phyloP scores from a whole-genome alignment of 495 filamentous ascomycete genomes.

The Tuber melanosporum region DNA sequence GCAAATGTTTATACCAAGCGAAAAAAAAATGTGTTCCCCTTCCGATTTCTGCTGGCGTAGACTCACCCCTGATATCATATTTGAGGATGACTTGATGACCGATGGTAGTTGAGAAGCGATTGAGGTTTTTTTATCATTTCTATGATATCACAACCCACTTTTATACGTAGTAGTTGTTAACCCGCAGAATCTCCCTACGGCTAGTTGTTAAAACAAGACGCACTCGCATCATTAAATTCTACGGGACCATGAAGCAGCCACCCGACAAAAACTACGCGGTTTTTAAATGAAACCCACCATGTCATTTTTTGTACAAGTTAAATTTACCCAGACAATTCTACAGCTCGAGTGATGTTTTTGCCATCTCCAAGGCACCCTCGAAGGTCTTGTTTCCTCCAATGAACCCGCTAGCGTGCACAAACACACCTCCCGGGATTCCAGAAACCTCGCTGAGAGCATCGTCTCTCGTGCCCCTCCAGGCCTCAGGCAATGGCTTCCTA shows the following conservation, averaged over 20 bases:
- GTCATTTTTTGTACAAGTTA: not conserved
- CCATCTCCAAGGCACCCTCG: constrained; percentile 85
- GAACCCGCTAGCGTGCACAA: constrained; percentile 91
- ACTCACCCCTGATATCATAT: not conserved
- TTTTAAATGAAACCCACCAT: not conserved
- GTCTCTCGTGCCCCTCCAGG: constrained; percentile 85
- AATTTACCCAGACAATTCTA: constrained; percentile 27
- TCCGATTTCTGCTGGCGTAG: not conserved
- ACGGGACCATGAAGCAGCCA: not conserved
- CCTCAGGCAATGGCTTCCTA: constrained; percentile 79
- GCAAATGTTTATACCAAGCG: constrained; percentile 12
- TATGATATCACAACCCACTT: not conserved
- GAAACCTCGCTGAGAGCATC: constrained; percentile 67
- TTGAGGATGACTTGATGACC: not conserved
- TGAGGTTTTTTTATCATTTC: not conserved
- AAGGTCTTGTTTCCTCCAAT: constrained; percentile 90
- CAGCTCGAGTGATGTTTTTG: constrained; percentile 60
- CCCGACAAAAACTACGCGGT: not conserved
- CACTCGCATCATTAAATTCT: not conserved
- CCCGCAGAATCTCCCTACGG: not conserved
- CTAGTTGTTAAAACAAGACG: not conserved
- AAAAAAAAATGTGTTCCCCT: constrained; percentile 2
- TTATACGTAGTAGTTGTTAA: not conserved
- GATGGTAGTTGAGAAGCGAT: not conserved
- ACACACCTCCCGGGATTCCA: constrained; percentile 72